These are phyloP conservation scores for Tilletia caries DNA, from an alignment of 1,284 basidiomycete genomes.

Conservation along the genomic window DNA sequence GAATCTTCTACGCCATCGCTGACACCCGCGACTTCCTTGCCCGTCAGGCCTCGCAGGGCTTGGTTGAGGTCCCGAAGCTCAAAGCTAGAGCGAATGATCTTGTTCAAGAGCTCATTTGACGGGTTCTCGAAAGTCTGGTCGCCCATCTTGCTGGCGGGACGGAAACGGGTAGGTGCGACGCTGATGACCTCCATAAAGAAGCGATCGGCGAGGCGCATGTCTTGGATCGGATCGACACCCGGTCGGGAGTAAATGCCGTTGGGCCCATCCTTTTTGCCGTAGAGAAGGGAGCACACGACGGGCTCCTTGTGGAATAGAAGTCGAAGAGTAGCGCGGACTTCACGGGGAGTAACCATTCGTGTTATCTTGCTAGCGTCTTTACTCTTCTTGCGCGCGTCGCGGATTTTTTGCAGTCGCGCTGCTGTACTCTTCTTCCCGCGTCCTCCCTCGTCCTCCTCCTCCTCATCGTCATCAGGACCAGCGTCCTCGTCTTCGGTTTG, in stretches of 20 bases:
- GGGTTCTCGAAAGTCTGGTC: slow-evolving; percentile 93
- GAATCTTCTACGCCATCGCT: slow-evolving; percentile 38
- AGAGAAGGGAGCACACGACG: slow-evolving; percentile 78
- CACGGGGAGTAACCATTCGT: slow-evolving; percentile 81
- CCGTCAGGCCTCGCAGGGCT: slow-evolving; percentile 64
- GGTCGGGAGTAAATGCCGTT: slow-evolving; percentile 36
- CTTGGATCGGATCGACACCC: slow-evolving; percentile 23
- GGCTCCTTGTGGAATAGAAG: slow-evolving; percentile 80
- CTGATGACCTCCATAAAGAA: slow-evolving; percentile 94
- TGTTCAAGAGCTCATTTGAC: slow-evolving; percentile 89
- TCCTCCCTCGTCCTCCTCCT: slow-evolving; percentile 26
- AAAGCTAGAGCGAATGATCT: slow-evolving; percentile 71
- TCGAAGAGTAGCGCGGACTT: slow-evolving; percentile 88
- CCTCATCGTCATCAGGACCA: slow-evolving; percentile 66
- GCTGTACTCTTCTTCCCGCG: neutral
- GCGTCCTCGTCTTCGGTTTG: slow-evolving; percentile 56
- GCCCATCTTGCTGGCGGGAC: slow-evolving; percentile 87
- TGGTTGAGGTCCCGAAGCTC: slow-evolving; percentile 60
- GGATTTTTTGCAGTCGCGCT: neutral
- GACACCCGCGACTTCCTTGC: slow-evolving; percentile 57
- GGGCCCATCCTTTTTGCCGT: slow-evolving; percentile 86
- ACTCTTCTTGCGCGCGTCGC: slow-evolving; percentile 36
- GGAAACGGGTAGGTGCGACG: slow-evolving; percentile 90
- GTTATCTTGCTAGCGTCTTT: slow-evolving; percentile 58
- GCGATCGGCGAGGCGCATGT: slow-evolving; percentile 69